Percentiles rank a stretch among this genome's conserved stretches.
Evolutionary conservation across 257 asterid species (phyloP).

Genomic region (Petrea volubilis): DNA sequence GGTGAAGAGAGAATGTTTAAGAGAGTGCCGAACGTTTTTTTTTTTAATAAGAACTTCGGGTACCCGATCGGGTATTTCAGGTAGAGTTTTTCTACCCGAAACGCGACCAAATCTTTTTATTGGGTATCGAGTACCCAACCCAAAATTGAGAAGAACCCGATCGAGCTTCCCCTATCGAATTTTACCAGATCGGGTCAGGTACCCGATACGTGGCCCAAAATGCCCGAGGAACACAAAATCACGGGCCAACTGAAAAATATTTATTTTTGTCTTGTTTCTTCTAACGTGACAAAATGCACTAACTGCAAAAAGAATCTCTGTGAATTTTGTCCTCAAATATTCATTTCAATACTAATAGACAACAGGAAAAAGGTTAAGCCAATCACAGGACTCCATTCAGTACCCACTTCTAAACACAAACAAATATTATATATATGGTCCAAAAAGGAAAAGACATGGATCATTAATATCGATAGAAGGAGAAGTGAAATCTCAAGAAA

Average conservation of each 20-base stretch:
- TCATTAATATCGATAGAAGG: neutral
- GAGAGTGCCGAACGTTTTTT: too few species aligned
- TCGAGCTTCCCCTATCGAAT: too few species aligned
- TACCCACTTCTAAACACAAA: neutral
- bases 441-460: neutral
- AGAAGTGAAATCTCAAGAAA: neutral
- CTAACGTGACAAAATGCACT: conserved; percentile 8
- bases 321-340: neutral
- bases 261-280: conserved; percentile 20
- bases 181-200: too few species aligned
- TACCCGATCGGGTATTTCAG: too few species aligned
- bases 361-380: neutral
- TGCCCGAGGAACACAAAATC: conserved; percentile 28
- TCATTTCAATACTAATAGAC: neutral
- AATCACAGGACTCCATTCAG: conserved; percentile 18
- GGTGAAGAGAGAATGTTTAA: too few species aligned
- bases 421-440: neutral
- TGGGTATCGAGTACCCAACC: too few species aligned
- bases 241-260: conserved; percentile 32
- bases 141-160: too few species aligned
- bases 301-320: conserved; percentile 25
- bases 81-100: too few species aligned
- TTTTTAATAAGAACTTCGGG: too few species aligned
- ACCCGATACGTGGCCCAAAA: too few species aligned
- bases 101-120: too few species aligned